phyloP scores from a whole-genome alignment of 805 yeast species.

The Candida quercuum region DNA sequence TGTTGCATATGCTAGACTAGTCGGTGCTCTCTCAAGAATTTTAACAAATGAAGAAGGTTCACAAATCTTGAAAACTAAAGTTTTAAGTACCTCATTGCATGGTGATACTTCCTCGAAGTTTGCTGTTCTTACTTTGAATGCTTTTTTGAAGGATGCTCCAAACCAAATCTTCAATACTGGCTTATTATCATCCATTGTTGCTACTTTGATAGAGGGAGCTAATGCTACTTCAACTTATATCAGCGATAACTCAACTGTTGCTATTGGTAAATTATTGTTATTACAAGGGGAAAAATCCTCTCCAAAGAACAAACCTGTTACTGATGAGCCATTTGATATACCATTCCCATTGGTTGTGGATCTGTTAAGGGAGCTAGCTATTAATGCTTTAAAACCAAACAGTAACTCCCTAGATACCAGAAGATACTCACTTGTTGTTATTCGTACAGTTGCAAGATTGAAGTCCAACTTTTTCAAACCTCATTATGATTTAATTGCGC shows the following conservation, averaged over 20 bases:
- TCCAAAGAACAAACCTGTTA: constrained; percentile 26
- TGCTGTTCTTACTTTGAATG: constrained; percentile 68
- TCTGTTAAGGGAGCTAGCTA: constrained; percentile 49
- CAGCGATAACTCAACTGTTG: constrained; percentile 71
- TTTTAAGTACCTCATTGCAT: constrained; percentile 39
- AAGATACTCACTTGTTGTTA: constrained; percentile 68
- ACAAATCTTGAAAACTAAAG: constrained; percentile 53
- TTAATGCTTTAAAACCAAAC: constrained; percentile 43
- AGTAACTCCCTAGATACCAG: constrained; percentile 71
- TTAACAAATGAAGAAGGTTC: constrained; percentile 60
- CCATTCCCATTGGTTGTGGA: constrained; percentile 34
- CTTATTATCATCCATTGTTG: constrained; percentile 42
- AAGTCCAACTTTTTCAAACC: constrained; percentile 50
- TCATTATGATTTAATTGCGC: constrained; percentile 51
- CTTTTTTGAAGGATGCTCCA: constrained; percentile 78
- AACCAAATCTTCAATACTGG: constrained; percentile 50
- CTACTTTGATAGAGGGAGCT: constrained; percentile 43
- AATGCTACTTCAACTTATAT: constrained; percentile 40
- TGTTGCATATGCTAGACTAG: constrained; percentile 69
- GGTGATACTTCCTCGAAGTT: constrained; percentile 49
- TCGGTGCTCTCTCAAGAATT: constrained; percentile 72
- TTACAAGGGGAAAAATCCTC: constrained; percentile 37
- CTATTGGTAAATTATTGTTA: constrained; percentile 75
- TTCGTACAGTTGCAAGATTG: constrained; percentile 68
- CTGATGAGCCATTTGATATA: constrained; percentile 30